Evolutionary conservation across 768 basidiomycete genomes (phyloP).

Genomic region (Pulveroboletus sp.): DNA sequence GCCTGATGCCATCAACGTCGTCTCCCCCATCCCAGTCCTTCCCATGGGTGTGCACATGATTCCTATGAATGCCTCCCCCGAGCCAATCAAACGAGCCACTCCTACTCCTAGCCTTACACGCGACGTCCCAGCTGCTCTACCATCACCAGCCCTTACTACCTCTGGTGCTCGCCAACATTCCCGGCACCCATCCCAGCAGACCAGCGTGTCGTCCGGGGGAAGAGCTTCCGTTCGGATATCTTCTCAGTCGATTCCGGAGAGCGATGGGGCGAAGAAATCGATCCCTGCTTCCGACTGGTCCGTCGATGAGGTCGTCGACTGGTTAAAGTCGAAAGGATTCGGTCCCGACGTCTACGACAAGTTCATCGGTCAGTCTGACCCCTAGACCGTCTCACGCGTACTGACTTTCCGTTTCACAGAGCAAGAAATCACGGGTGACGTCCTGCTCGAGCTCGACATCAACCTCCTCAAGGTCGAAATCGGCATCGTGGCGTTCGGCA

Average conservation of each 20-base stretch:
- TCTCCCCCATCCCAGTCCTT: slow-evolving; percentile 22
- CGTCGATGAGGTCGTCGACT: slow-evolving; percentile 85
- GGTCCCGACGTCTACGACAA: slow-evolving; percentile 78
- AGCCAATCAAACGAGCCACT: slow-evolving; percentile 18
- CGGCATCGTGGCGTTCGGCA: slow-evolving; percentile 91
- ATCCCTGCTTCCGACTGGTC: slow-evolving; percentile 70
- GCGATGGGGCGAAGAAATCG: slow-evolving; percentile 29
- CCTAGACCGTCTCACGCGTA: not conserved
- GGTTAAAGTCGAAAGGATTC: slow-evolving; percentile 82
- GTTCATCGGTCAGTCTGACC: slow-evolving; percentile 65
- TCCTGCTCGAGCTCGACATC: slow-evolving; percentile 89
- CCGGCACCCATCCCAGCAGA: slow-evolving; percentile 39
- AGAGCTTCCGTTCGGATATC: slow-evolving; percentile 22
- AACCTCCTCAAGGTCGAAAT: slow-evolving; percentile 90
- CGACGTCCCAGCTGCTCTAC: slow-evolving; percentile 29
- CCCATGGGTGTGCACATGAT: slow-evolving; percentile 19
- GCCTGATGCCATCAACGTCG: slow-evolving; percentile 21
- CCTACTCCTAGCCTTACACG: slow-evolving; percentile 23
- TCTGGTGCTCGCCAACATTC: slow-evolving; percentile 24
- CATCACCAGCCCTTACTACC: slow-evolving; percentile 29
- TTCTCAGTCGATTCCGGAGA: slow-evolving; percentile 19
- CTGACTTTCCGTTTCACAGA: slow-evolving; percentile 44
- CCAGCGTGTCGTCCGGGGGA: slow-evolving; percentile 33
- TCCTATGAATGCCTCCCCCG: slow-evolving; percentile 22
- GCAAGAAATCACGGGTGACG: slow-evolving; percentile 98